Evolutionary conservation across 495 filamentous ascomycete genomes (phyloP).

Genomic region (Penicillium macrosclerotiorum): DNA sequence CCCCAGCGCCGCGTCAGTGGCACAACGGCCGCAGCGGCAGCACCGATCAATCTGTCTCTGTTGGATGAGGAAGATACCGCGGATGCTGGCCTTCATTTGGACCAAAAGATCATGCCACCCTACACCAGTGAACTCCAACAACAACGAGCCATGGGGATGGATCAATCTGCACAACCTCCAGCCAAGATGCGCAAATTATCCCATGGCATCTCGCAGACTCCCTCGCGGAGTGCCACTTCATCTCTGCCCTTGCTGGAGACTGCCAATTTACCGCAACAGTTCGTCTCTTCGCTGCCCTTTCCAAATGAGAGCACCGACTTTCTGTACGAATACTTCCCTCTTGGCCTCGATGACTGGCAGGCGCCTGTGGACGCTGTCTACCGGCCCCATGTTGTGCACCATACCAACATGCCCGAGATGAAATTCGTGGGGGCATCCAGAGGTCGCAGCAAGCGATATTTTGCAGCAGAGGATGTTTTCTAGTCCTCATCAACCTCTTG

Average conservation of each 20-base stretch:
- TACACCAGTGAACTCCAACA: conserved; percentile 30
- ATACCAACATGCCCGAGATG: conserved; percentile 75
- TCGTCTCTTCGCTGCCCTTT: conserved; percentile 44
- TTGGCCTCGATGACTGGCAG: conserved; percentile 89
- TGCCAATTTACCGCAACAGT: conserved; percentile 38
- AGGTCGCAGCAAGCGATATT: conserved; percentile 77
- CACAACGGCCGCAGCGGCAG: conserved; percentile 22
- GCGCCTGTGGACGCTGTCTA: conserved; percentile 90
- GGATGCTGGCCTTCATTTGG: conserved; percentile 21
- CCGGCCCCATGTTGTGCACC: conserved; percentile 88
- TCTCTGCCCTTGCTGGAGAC: conserved; percentile 37
- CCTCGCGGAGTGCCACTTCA: conserved; percentile 32
- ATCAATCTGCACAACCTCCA: conserved; percentile 33
- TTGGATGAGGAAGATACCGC: conserved; percentile 64
- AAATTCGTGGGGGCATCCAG: conserved; percentile 63
- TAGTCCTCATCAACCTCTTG: conserved; percentile 14
- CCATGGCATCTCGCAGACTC: conserved; percentile 30
- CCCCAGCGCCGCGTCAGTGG: conserved; percentile 27
- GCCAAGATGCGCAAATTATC: conserved; percentile 46
- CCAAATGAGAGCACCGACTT: conserved; percentile 75
- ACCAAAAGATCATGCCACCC: conserved; percentile 22
- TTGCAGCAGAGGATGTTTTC: conserved; percentile 63
- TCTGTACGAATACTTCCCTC: conserved; percentile 88
- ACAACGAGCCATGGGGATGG: conserved; percentile 18
- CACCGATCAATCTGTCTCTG: conserved; percentile 72